Conservation (phyloP, 2,329 filamentous ascomycete species). For the Paraphaeosphaeria minitans region DNA sequence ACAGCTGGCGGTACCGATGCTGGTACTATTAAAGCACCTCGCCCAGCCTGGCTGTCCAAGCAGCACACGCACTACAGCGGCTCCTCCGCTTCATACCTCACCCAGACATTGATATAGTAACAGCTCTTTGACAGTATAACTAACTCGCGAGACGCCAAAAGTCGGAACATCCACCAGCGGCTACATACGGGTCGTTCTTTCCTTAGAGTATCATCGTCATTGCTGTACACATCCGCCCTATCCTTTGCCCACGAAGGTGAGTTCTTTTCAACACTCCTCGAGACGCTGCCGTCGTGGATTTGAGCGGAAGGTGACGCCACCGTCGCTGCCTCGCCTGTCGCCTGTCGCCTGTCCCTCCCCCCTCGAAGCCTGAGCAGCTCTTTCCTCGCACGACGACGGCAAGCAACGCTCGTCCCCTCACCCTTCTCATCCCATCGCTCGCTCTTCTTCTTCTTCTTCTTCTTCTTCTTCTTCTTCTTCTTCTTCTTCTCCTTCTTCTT, state of each 20-base stretch:
- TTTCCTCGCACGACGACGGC: conserved; percentile 33
- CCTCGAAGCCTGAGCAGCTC: conserved; percentile 28
- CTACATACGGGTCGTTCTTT: conserved; percentile 9
- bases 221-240: conserved; percentile 20
- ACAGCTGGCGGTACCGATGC: conserved; percentile 28
- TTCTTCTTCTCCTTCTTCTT: conserved; percentile 21
- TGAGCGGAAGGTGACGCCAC: conserved; percentile 27
- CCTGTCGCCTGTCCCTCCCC: conserved; percentile 20
- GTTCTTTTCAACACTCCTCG: conserved; percentile 17
- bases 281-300: conserved; percentile 19
- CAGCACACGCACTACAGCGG: conserved; percentile 32
- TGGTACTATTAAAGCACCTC: conserved; percentile 37
- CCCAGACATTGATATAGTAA: conserved; percentile 41
- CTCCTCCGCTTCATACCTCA: conserved; percentile 21
- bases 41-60: conserved; percentile 29
- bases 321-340: conserved; percentile 18
- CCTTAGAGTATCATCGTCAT: conserved; percentile 13
- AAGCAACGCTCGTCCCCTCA: conserved; percentile 20
- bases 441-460: conserved; percentile 21
- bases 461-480: conserved; percentile 27
- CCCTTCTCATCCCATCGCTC: conserved; percentile 18
- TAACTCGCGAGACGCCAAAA: conserved; percentile 21
- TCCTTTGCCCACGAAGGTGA: conserved; percentile 28
- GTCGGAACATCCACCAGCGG: neutral
- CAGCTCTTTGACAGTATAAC: conserved; percentile 42